Conservation (phyloP, 495 filamentous ascomycete species). For the Penicillium cinerascens region DNA sequence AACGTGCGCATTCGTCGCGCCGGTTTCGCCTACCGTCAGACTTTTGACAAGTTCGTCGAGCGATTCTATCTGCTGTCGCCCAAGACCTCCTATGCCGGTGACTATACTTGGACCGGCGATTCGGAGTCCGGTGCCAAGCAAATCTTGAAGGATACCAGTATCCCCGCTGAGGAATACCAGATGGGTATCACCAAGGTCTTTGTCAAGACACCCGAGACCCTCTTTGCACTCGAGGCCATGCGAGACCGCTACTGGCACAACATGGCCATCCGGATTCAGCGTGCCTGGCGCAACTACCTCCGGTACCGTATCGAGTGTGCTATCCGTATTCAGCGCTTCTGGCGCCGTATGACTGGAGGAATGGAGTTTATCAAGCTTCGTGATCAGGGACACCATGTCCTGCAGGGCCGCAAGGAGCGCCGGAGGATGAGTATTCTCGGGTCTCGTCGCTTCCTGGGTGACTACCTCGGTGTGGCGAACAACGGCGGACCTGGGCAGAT, state of each 20-base stretch:
- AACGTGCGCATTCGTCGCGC: conserved; percentile 97
- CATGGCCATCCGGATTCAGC: conserved; percentile 96
- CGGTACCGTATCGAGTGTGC: conserved; percentile 90
- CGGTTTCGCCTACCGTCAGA: conserved; percentile 96
- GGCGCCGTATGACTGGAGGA: conserved; percentile 85
- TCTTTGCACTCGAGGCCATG: conserved; percentile 98
- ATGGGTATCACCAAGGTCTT: conserved; percentile 97
- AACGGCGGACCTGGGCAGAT: conserved; percentile 76
- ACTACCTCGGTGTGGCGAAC: conserved; percentile 87
- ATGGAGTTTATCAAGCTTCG: conserved; percentile 82
- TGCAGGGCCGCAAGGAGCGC: conserved; percentile 84
- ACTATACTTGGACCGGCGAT: conserved; percentile 93
- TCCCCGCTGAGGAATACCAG: conserved; percentile 93
- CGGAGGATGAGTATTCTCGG: conserved; percentile 86
- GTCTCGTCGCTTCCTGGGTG: conserved; percentile 87
- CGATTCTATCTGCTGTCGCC: conserved; percentile 95
- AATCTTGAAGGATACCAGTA: conserved; percentile 93
- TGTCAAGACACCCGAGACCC: conserved; percentile 96
- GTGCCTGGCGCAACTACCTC: conserved; percentile 94
- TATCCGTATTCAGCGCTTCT: conserved; percentile 89
- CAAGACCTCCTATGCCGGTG: conserved; percentile 91
- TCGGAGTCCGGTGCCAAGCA: conserved; percentile 82
- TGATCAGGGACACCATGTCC: conserved; percentile 82
- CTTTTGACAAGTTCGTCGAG: conserved; percentile 97
- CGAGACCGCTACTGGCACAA: conserved; percentile 98